phyloP scores from a whole-genome alignment of 2,329 filamentous ascomycete genomes.

The Botrytis pseudocinerea region DNA sequence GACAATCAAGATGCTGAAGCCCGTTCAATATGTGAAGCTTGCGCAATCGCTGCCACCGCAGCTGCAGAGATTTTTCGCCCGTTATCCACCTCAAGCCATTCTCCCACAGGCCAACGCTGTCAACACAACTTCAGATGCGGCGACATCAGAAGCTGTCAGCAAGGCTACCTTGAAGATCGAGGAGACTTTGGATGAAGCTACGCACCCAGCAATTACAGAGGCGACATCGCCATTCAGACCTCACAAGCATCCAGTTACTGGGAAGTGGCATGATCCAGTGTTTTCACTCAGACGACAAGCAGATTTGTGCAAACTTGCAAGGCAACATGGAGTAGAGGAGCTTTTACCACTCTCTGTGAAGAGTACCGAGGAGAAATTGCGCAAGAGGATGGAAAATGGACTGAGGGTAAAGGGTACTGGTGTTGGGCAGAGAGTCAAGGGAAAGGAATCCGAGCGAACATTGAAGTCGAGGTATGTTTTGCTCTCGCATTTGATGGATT shows the following conservation, averaged over 20 bases:
- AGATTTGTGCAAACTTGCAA: slow-evolving; percentile 83
- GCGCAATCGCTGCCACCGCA: slow-evolving; percentile 74
- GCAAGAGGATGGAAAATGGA: slow-evolving; percentile 74
- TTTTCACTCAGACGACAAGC: slow-evolving; percentile 87
- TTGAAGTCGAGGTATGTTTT: slow-evolving; percentile 68
- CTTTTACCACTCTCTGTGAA: slow-evolving; percentile 77
- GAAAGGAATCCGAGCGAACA: slow-evolving; percentile 87
- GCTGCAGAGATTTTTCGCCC: slow-evolving; percentile 83
- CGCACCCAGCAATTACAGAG: slow-evolving; percentile 51
- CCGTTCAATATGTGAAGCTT: slow-evolving; percentile 47
- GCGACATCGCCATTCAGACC: slow-evolving; percentile 67
- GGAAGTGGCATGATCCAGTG: slow-evolving; percentile 79
- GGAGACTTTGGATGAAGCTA: slow-evolving; percentile 37
- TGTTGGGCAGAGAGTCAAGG: slow-evolving; percentile 91
- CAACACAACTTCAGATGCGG: slow-evolving; percentile 44
- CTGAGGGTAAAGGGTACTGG: slow-evolving; percentile 89
- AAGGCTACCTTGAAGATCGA: neutral
- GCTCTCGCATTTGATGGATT: slow-evolving; percentile 32
- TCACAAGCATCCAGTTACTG: slow-evolving; percentile 74
- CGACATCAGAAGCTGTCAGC: slow-evolving; percentile 46
- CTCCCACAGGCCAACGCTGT: slow-evolving; percentile 44
- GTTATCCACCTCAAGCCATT: slow-evolving; percentile 75
- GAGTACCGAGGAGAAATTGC: slow-evolving; percentile 69
- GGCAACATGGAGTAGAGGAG: slow-evolving; percentile 75
- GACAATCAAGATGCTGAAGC: slow-evolving; percentile 29